Conservation (phyloP, 805 yeast species). For the Spencermartinsiella europaea region DNA sequence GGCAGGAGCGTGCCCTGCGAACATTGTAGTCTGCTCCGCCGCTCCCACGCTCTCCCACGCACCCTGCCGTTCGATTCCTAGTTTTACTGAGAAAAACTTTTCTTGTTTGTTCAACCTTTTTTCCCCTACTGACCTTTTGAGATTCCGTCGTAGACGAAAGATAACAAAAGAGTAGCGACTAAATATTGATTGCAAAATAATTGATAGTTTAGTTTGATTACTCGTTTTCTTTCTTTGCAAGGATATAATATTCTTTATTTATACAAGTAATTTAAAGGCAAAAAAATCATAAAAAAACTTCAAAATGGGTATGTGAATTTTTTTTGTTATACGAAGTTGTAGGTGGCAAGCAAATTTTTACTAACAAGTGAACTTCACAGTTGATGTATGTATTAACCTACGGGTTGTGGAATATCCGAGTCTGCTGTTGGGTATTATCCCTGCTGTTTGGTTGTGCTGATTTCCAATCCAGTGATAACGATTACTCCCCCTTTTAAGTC, state of each 20-base stretch:
- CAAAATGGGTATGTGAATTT: slow-evolving; percentile 29
- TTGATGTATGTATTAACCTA: slow-evolving; percentile 25
- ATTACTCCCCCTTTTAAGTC: too few species aligned
- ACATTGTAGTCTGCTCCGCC: too few species aligned
- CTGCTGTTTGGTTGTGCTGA: too few species aligned
- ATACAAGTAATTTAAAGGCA: slow-evolving; percentile 2
- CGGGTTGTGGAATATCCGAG: too few species aligned
- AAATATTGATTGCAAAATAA: slow-evolving; percentile 2
- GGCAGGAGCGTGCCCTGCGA: too few species aligned
- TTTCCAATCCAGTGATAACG: too few species aligned
- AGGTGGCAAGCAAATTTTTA: neutral
- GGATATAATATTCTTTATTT: slow-evolving; percentile 1
- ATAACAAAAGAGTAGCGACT: neutral
- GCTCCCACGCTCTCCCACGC: too few species aligned
- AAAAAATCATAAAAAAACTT: slow-evolving; percentile 15
- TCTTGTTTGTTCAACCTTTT: slow-evolving; percentile 5
- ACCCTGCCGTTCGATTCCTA: neutral
- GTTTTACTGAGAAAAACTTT: too few species aligned
- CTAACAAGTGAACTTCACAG: slow-evolving; percentile 25
- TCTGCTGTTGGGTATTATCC: too few species aligned
- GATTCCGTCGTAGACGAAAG: slow-evolving; percentile 1
- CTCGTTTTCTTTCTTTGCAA: slow-evolving; percentile 1
- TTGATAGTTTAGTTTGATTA: slow-evolving; percentile 2
- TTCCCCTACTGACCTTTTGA: neutral
- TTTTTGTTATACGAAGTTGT: neutral